These are phyloP conservation scores for Termitomyces sp. DNA, from an alignment of 768 basidiomycete genomes.

Conservation along the genomic window DNA sequence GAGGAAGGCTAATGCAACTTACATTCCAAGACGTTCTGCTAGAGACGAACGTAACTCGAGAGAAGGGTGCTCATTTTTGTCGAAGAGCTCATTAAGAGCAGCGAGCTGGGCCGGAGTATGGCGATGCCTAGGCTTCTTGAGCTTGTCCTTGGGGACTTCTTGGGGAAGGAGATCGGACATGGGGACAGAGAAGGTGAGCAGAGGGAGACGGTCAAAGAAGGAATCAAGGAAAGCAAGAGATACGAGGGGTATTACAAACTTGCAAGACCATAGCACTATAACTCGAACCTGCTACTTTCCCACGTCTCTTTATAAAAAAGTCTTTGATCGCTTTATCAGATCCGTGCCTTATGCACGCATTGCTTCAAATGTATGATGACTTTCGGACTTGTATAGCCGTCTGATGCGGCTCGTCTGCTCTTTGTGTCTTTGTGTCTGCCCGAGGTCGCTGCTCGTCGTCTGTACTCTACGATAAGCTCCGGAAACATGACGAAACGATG, in stretches of 20 bases:
- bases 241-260: slow-evolving; percentile 21
- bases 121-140: slow-evolving; percentile 78
- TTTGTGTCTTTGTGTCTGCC: not conserved
- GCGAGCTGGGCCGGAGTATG: slow-evolving; percentile 70
- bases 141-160: slow-evolving; percentile 35
- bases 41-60: slow-evolving; percentile 65
- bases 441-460: not conserved
- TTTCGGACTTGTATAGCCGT: not conserved
- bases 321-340: slow-evolving; percentile 15
- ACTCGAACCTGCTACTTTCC: slow-evolving; percentile 20
- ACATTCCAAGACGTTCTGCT: slow-evolving; percentile 77
- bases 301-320: slow-evolving; percentile 24
- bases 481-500: slow-evolving; percentile 8
- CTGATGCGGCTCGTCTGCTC: not conserved
- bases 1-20: slow-evolving; percentile 28
- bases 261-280: slow-evolving; percentile 18
- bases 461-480: not conserved
- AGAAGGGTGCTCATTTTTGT: slow-evolving; percentile 71
- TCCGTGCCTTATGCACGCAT: slow-evolving; percentile 7
- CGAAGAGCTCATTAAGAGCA: slow-evolving; percentile 76
- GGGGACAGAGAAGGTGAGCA: slow-evolving; percentile 22
- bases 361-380: slow-evolving; percentile 1
- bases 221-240: slow-evolving; percentile 13
- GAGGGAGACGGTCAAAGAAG: slow-evolving; percentile 4
- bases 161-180: slow-evolving; percentile 22